Conservation (phyloP, 2,329 filamentous ascomycete species). For the Colletotrichum paranaense region DNA sequence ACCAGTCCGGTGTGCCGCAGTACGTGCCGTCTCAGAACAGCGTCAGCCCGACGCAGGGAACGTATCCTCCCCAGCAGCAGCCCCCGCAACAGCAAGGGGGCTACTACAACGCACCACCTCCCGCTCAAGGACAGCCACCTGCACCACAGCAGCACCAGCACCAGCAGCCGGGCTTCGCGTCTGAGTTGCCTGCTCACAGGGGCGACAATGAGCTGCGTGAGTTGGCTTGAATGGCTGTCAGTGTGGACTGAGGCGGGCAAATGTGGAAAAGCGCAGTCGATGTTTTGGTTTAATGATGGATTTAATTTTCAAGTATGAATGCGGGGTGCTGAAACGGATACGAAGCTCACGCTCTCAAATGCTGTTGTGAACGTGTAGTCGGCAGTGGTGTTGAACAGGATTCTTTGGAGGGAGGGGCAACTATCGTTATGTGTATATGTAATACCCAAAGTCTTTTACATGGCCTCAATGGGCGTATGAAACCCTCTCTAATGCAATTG, state of each 20-base stretch:
- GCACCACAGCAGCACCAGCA: conserved; percentile 17
- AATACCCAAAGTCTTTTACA: conserved; percentile 10
- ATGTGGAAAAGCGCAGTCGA: not conserved
- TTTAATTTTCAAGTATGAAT: not conserved
- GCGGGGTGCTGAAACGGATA: not conserved
- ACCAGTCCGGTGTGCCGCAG: conserved; percentile 28
- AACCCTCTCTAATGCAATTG: conserved; percentile 3
- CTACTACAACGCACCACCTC: not conserved
- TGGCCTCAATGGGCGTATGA: not conserved
- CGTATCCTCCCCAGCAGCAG: conserved; percentile 14
- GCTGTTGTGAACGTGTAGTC: not conserved
- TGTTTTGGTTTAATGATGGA: not conserved
- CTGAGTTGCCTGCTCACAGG: conserved; percentile 45
- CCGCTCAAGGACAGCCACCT: not conserved
- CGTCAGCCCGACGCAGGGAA: conserved; percentile 2
- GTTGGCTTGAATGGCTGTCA: conserved; percentile 38
- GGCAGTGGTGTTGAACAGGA: not conserved
- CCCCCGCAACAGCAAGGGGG: conserved; percentile 14
- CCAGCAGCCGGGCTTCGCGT: conserved; percentile 27
- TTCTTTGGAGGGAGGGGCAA: not conserved
- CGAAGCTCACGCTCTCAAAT: not conserved
- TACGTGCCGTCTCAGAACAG: conserved; percentile 7
- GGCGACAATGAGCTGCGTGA: conserved; percentile 46
- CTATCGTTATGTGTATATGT: conserved; percentile 20
- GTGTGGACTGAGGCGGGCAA: not conserved